These are phyloP conservation scores for Rhodotorula toruloides DNA, from an alignment of 768 basidiomycete species.

Conservation along the genomic window DNA sequence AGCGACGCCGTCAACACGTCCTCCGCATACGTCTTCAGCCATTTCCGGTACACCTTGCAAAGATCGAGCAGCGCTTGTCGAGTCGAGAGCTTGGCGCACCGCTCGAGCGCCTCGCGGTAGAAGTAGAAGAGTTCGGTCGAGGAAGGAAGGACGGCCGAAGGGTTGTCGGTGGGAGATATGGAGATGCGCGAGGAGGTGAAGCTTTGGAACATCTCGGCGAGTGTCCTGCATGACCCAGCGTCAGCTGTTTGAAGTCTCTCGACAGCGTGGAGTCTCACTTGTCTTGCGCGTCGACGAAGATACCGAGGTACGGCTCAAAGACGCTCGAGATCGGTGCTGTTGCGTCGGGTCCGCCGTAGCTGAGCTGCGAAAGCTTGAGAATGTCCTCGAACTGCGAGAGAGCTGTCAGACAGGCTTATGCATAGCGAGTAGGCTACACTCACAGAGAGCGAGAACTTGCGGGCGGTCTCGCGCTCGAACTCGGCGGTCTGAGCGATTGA, in stretches of 20 bases:
- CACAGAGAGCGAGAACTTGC: slow-evolving; percentile 70
- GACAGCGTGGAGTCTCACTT: slow-evolving; percentile 55
- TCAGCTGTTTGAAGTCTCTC: not conserved
- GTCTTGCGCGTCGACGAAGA: slow-evolving; percentile 95
- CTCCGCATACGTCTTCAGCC: slow-evolving; percentile 94
- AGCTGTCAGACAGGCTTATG: not conserved
- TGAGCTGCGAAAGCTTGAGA: slow-evolving; percentile 33
- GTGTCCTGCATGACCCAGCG: slow-evolving; percentile 54
- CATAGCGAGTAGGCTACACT: slow-evolving; percentile 15
- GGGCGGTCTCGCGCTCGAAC: slow-evolving; percentile 74
- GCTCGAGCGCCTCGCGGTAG: slow-evolving; percentile 89
- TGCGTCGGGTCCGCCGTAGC: slow-evolving; percentile 26
- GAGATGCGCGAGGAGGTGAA: slow-evolving; percentile 53
- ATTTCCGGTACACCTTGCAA: slow-evolving; percentile 77
- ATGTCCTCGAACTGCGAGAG: slow-evolving; percentile 42
- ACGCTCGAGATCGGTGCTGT: slow-evolving; percentile 67
- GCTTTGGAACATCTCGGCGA: slow-evolving; percentile 81
- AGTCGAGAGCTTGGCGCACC: slow-evolving; percentile 83
- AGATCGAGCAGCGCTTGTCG: slow-evolving; percentile 78
- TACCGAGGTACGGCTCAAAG: slow-evolving; percentile 84
- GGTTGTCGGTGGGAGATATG: slow-evolving; percentile 34
- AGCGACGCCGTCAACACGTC: slow-evolving; percentile 71
- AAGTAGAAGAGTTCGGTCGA: slow-evolving; percentile 97
- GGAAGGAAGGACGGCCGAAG: slow-evolving; percentile 69
- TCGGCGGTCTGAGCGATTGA: slow-evolving; percentile 78